Percentiles rank a stretch among this genome's conserved stretches.
Conservation (phyloP, 2,329 filamentous ascomycete genomes). For the Colletotrichum godetiae region DNA sequence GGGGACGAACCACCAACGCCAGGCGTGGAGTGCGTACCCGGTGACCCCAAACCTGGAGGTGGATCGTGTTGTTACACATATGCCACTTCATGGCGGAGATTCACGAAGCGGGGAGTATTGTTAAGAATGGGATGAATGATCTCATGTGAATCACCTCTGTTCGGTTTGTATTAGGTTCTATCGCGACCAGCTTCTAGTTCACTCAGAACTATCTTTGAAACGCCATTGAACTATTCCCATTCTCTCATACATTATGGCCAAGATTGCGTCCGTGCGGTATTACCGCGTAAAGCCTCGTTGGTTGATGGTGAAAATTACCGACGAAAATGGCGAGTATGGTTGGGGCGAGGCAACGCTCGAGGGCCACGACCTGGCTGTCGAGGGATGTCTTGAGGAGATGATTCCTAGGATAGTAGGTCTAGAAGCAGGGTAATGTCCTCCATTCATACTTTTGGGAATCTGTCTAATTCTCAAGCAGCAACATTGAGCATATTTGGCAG, state of each 20-base stretch:
- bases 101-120: background rate
- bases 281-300: slow-evolving; percentile 75
- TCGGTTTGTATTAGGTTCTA: background rate
- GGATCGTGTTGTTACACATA: background rate
- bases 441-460: fast-evolving
- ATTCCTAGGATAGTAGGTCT: slow-evolving; percentile 66
- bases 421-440: slow-evolving; percentile 67
- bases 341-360: slow-evolving; percentile 77
- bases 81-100: background rate
- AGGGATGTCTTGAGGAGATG: slow-evolving; percentile 73
- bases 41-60: background rate
- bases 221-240: background rate
- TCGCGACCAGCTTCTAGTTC: background rate
- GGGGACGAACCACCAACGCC: background rate
- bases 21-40: background rate
- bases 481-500: slow-evolving; percentile 80
- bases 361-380: slow-evolving; percentile 73
- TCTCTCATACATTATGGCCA: slow-evolving; percentile 31
- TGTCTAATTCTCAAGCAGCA: slow-evolving; percentile 49
- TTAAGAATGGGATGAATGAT: slow-evolving; percentile 19
- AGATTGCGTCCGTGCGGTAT: slow-evolving; percentile 72
- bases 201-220: background rate
- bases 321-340: slow-evolving; percentile 67
- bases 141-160: background rate
- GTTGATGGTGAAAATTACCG: slow-evolving; percentile 76